Base-by-base conservation (phyloP, 441 rosid genomes). In the Bocquillonia castaneifolia region DNA sequence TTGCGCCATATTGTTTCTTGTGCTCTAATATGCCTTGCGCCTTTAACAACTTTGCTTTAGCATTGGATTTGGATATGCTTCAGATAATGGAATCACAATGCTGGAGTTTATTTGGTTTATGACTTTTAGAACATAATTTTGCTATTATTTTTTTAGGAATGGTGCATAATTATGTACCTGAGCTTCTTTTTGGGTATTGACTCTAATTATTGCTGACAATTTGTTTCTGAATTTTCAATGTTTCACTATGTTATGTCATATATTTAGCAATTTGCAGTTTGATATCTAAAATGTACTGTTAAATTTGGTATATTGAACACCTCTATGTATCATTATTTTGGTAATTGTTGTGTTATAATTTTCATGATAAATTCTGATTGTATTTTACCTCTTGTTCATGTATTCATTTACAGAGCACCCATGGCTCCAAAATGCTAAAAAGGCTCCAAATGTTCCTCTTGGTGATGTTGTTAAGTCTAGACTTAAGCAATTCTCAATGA, bases 361-460 rank as follows among this genome's bases (percentile, higher is more conserved):
- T 65, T 54, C 54, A 28, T 68, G 51, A 52, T 50, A 51, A 47
- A 23, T 48, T 39, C 44, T 62, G 50, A 65, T 57, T 59, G 25
- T 55, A 28, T 34, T 72, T 64, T 59, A 17, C 42, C 71, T 75
- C 47, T 59, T 68, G 29, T 63, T 45, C 67, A 20, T 64, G n/a
- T 45, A 36, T 76, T 66, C 69, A 69, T 64, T 63, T 71, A 26
- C 78, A 94, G 99, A 88, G 84, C 99, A 94, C 73, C 80, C 97
- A 57, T 94, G 99, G 99, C 88, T 94, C 82, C 97, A 84, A 79
- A 93, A 93, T 81, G 98, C 98, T 60, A 93, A 89, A 79, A 94
- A 88, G 72, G 97, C 96, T 71, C 88, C 99, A 40, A 92, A 94
- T 83, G 88, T 92, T 71, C 96, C 97, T 71, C 99, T 94, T 69